Evolutionary conservation across 2,329 filamentous ascomycete genomes (phyloP).

Genomic region (Byssochlamys sp.): DNA sequence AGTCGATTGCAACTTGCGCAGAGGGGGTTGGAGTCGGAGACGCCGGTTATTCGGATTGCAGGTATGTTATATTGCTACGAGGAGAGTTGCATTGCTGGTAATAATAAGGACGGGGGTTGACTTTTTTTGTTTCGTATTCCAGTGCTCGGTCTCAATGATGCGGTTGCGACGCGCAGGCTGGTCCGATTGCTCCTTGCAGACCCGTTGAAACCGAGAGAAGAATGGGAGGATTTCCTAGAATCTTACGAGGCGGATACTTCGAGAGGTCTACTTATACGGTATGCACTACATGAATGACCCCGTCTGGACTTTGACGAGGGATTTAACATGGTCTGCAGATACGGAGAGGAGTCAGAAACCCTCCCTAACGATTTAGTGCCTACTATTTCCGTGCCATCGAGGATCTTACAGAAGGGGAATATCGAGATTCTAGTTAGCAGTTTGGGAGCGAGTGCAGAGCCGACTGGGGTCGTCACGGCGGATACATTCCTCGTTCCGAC

Average conservation of each 20-base stretch:
- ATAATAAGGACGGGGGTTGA: neutral
- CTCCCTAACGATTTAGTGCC: constrained; percentile 44
- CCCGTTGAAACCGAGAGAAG: constrained; percentile 51
- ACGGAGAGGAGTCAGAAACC: constrained; percentile 43
- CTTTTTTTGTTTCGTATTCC: constrained; percentile 1
- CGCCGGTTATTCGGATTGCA: constrained; percentile 47
- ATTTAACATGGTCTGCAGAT: constrained; percentile 26
- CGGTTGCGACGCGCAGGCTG: constrained; percentile 47
- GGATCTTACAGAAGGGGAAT: constrained; percentile 45
- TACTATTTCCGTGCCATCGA: constrained; percentile 48
- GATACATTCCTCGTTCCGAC: constrained; percentile 66
- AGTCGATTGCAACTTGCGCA: constrained; percentile 52
- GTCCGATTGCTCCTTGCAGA: constrained; percentile 62
- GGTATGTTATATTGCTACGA: constrained; percentile 24
- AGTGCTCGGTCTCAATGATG: constrained; percentile 45
- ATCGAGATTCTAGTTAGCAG: constrained; percentile 53
- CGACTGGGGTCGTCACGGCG: constrained; percentile 39
- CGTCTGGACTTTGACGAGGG: neutral
- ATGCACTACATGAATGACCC: constrained; percentile 23
- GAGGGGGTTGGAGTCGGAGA: constrained; percentile 46
- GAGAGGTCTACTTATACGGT: constrained; percentile 55
- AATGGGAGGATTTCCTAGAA: constrained; percentile 59
- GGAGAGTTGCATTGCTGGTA: neutral
- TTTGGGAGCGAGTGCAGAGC: constrained; percentile 39
- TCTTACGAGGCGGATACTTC: constrained; percentile 36